Evolutionary conservation across 1,284 basidiomycete genomes (phyloP).

Genomic region (Volvariella surrecta): DNA sequence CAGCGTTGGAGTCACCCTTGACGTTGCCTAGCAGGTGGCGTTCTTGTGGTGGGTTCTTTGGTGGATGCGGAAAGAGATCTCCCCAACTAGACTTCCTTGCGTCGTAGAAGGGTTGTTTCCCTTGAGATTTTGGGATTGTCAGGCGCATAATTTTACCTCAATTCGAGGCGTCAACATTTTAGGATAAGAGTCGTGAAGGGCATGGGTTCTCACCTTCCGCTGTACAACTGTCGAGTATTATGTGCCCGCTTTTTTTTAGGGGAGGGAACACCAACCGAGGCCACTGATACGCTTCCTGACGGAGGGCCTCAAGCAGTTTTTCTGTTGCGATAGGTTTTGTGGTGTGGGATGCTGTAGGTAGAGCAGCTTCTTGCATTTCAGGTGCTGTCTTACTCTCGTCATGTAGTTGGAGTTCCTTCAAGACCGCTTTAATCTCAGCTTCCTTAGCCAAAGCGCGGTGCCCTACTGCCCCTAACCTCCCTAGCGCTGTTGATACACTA

Average conservation of each 20-base stretch:
- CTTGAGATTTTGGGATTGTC: constrained; percentile 87
- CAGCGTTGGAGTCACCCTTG: constrained; percentile 18
- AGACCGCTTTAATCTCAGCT: constrained; percentile 19
- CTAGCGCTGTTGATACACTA: constrained; percentile 31
- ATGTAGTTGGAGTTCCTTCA: constrained; percentile 38
- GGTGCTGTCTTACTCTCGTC: constrained; percentile 25
- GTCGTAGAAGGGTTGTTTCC: constrained; percentile 92
- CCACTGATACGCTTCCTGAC: constrained; percentile 75
- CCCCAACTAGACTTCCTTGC: constrained; percentile 92
- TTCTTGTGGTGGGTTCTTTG: constrained; percentile 65
- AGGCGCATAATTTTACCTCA: constrained; percentile 85
- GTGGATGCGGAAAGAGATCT: constrained; percentile 86
- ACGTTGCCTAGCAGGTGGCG: constrained; percentile 37
- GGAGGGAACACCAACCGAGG: constrained; percentile 88
- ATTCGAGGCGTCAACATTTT: constrained; percentile 5
- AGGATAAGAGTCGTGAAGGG: constrained; percentile 4
- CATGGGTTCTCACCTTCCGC: constrained; percentile 52
- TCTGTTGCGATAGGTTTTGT: constrained; percentile 8
- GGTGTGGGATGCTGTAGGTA: background rate
- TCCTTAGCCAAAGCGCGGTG: constrained; percentile 34
- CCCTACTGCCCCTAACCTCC: constrained; percentile 61
- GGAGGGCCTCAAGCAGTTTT: constrained; percentile 40
- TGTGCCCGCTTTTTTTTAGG: constrained; percentile 87
- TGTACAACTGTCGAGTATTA: constrained; percentile 88
- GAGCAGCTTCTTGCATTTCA: constrained; percentile 1